Evolutionary conservation across 1,139 yeast species (phyloP).

Genomic region (Lodderomyces jiufengensis): DNA sequence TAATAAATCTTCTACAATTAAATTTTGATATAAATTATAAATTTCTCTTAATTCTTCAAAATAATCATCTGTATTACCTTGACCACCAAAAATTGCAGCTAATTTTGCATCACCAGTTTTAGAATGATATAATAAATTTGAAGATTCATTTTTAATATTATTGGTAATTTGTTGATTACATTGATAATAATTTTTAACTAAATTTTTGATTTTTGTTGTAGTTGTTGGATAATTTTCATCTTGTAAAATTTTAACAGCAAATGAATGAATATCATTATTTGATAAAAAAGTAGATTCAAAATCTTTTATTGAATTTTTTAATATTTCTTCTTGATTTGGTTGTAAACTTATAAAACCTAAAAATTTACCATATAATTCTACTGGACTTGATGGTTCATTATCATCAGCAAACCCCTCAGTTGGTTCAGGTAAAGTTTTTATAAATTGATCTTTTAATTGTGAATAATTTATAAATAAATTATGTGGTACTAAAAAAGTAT

Average conservation of each 20-base stretch:
- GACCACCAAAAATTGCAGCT: conserved; percentile 95
- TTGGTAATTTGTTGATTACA: conserved; percentile 29
- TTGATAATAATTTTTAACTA: conserved; percentile 71
- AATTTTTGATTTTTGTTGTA: conserved; percentile 61
- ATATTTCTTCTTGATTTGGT: conserved; percentile 37
- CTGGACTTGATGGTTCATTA: conserved; percentile 84
- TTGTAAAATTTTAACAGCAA: conserved; percentile 66
- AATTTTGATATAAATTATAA: conserved; percentile 70
- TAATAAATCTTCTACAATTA: conserved; percentile 74
- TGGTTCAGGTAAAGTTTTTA: conserved; percentile 69
- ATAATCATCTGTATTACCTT: conserved; percentile 97
- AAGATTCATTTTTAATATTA: conserved; percentile 42
- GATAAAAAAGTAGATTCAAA: conserved; percentile 80
- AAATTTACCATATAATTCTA: conserved; percentile 82
- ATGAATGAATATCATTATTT: conserved; percentile 60
- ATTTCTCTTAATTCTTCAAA: conserved; percentile 93
- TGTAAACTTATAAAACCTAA: conserved; percentile 68
- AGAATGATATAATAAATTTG: conserved; percentile 52
- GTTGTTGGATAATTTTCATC: conserved; percentile 62
- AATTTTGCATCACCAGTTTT: conserved; percentile 49
- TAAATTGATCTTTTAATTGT: conserved; percentile 84
- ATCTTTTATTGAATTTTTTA: conserved; percentile 68
- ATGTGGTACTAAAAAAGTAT: conserved; percentile 83
- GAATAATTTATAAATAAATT: conserved; percentile 74
- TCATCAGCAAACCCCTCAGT: conserved; percentile 86